Percentiles rank a stretch among this genome's conserved stretches.
Evolutionary conservation across 2,329 filamentous ascomycete species (phyloP).

Genomic region (Pseudogymnoascus sp.): DNA sequence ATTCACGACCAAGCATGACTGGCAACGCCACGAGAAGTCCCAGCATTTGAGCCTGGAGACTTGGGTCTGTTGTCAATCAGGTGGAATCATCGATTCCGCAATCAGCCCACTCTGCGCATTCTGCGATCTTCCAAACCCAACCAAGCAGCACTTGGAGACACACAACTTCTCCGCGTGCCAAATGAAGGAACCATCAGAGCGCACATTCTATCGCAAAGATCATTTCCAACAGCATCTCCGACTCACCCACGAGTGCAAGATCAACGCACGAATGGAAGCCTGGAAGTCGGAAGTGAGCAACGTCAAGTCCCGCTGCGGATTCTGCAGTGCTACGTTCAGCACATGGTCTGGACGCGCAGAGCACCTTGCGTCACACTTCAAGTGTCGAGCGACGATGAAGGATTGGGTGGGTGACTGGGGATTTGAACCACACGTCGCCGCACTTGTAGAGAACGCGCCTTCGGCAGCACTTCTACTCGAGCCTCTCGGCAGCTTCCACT

Average conservation of each 20-base stretch:
- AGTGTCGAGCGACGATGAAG: constrained; percentile 31
- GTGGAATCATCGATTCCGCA: constrained; percentile 43
- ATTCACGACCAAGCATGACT: constrained; percentile 52
- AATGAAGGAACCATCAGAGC: constrained; percentile 48
- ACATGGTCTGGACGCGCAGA: constrained; percentile 39
- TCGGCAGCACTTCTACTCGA: background rate
- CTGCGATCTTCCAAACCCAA: constrained; percentile 47
- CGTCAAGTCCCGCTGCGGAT: constrained; percentile 43
- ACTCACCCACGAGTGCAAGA: constrained; percentile 51
- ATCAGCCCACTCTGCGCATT: constrained; percentile 51
- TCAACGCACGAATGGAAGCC: constrained; percentile 46
- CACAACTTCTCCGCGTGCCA: constrained; percentile 54
- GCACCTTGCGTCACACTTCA: constrained; percentile 35
- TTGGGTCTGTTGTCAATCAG: constrained; percentile 54
- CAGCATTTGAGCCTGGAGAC: constrained; percentile 49
- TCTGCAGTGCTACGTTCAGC: constrained; percentile 33
- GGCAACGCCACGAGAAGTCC: constrained; percentile 52
- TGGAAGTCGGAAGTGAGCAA: constrained; percentile 51
- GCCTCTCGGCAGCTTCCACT: background rate
- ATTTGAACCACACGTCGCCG: constrained; percentile 30
- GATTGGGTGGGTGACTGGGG: constrained; percentile 37
- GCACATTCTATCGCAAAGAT: constrained; percentile 57
- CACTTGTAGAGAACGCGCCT: constrained; percentile 23
- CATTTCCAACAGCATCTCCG: constrained; percentile 55
- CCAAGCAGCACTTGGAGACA: constrained; percentile 47